These are phyloP conservation scores for Stereocaulon alpinum DNA, from an alignment of 495 filamentous ascomycete genomes.

Conservation along the genomic window DNA sequence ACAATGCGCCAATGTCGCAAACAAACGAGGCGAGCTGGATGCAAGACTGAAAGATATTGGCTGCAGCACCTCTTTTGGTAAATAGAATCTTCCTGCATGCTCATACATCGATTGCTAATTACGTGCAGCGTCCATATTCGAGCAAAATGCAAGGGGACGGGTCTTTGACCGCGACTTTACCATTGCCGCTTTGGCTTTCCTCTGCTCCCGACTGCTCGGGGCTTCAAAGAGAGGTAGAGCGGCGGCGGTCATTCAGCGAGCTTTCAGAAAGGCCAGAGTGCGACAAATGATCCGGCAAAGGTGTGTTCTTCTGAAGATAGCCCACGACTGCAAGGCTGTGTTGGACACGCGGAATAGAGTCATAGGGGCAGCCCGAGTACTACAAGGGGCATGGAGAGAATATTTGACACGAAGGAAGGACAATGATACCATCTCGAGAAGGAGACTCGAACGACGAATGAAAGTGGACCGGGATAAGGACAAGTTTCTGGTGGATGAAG, in stretches of 20 bases:
- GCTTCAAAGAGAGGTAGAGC: conserved; percentile 37
- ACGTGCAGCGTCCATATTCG: conserved; percentile 27
- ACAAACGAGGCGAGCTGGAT: conserved; percentile 14
- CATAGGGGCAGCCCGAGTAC: conserved; percentile 41
- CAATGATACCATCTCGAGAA: background rate
- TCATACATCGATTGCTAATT: background rate
- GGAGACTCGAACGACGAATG: background rate
- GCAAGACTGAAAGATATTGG: conserved; percentile 27
- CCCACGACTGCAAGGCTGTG: conserved; percentile 36
- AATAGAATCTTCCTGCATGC: background rate
- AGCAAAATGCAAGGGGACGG: conserved; percentile 22
- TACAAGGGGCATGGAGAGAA: conserved; percentile 38
- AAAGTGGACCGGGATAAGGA: background rate
- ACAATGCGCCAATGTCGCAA: background rate
- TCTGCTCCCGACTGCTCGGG: conserved; percentile 51
- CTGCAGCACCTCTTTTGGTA: conserved; percentile 26
- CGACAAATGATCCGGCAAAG: conserved; percentile 27
- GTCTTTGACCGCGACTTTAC: conserved; percentile 42
- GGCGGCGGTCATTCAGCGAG: conserved; percentile 35
- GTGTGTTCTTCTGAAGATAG: conserved; percentile 35
- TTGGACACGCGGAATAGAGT: conserved; percentile 32
- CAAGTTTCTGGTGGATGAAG: background rate
- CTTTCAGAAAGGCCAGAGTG: conserved; percentile 31
- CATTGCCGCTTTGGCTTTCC: conserved; percentile 47
- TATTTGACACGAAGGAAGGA: conserved; percentile 14